Evolutionary conservation across 179 eudicot species (phyloP).

Genomic region (Patellifolia procumbens): DNA sequence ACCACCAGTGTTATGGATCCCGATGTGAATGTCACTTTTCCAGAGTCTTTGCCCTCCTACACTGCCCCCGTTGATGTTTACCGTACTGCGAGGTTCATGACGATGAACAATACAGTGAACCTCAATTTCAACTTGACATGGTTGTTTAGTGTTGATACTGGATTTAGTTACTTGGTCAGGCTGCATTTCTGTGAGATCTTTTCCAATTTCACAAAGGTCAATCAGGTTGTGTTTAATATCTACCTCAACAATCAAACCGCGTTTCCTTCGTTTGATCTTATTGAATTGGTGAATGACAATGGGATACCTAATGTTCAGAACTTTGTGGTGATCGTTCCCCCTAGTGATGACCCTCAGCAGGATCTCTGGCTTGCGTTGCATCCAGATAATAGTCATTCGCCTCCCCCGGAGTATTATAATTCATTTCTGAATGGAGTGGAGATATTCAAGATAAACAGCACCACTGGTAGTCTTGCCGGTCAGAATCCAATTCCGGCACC

Average conservation of each 20-base stretch:
- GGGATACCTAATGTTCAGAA: slow-evolving; percentile 49
- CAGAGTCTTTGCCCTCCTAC: slow-evolving; percentile 43
- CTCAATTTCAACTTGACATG: slow-evolving; percentile 64
- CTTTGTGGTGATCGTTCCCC: slow-evolving; percentile 49
- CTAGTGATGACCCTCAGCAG: slow-evolving; percentile 47
- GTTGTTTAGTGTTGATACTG: slow-evolving; percentile 71
- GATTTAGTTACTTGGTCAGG: slow-evolving; percentile 76
- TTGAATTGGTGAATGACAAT: slow-evolving; percentile 40
- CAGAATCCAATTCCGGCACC: slow-evolving; percentile 72
- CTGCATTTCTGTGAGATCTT: slow-evolving; percentile 85
- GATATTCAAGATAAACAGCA: slow-evolving; percentile 61
- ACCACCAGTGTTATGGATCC: slow-evolving; percentile 44
- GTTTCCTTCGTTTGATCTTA: slow-evolving; percentile 40
- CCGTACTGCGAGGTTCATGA: slow-evolving; percentile 73
- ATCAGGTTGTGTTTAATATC: slow-evolving; percentile 63
- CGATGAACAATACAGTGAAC: slow-evolving; percentile 51
- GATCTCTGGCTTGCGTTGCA: slow-evolving; percentile 75
- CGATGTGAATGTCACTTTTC: slow-evolving; percentile 43
- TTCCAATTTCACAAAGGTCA: slow-evolving; percentile 33
- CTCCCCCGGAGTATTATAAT: slow-evolving; percentile 46
- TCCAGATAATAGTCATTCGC: slow-evolving; percentile 32
- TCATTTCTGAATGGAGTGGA: slow-evolving; percentile 76
- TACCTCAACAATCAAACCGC: slow-evolving; percentile 74
- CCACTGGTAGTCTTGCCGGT: slow-evolving; percentile 70
- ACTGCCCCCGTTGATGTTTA: slow-evolving; percentile 75